Evolutionary conservation across 2,329 filamentous ascomycete genomes (phyloP), one percentile per base, ranked within the genome.

Genomic region (Xylaria digitata): DNA sequence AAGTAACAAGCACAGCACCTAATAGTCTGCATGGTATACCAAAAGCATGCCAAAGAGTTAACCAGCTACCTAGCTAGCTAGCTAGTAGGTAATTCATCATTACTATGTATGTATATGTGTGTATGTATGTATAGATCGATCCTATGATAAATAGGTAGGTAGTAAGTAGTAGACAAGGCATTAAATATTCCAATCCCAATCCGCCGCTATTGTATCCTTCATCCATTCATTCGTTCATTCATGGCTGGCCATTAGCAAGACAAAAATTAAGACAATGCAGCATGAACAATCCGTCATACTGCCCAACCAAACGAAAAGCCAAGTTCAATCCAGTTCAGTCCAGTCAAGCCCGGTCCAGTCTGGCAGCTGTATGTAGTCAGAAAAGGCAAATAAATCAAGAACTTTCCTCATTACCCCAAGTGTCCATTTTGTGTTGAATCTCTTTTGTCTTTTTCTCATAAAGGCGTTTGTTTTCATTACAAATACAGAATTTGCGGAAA

Each of bases 401-500:
- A n/a, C 37, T 50, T 43, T 34, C 52, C 32, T 34, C 26, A 26
- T 60, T 49, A 42, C 37, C 62, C 45, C 7, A 37, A 26, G 45
- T 49, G 32, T 61, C 57, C 40, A 17, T 56, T 56, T 54, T 57
- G 15, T 61, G 57, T 61, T 59, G 53, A 59, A 52, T 59, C 40
- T 64, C 23, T 54, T n/a, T n/a, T 60, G 49, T 67, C 61, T 60
- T 67, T 48, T 62, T 70, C 61, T 70, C 64, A 52, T 67, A 52
- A 69, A 66, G 45, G 58, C 66, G 56, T 68, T 63, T 53, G 49
- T 64, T 56, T 53, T 52, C 58, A 63, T 63, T 69, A 69, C 45
- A 69, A 65, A 65, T 69, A 66, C 66, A 69, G 59, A 64, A 60
- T 43, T 19, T 46, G 54, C 34, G 56, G 56, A 49, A 48, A 49